Evolutionary conservation across 345 rosid genomes (phyloP).

Genomic region (Erodium maritimum): DNA sequence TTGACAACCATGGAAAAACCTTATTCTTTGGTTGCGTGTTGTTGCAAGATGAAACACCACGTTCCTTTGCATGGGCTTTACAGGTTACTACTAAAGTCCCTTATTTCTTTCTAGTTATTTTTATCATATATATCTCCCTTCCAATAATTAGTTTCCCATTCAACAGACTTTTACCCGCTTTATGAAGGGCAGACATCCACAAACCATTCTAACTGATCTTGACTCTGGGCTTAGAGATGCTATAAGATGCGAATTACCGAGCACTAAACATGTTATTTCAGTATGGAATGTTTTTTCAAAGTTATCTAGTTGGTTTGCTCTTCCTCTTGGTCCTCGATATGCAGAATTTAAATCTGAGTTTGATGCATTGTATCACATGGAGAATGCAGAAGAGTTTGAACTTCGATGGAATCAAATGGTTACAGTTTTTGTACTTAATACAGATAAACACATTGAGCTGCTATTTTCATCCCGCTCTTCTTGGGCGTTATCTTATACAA

Average conservation of each 20-base stretch:
- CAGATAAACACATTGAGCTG: conserved; percentile 66
- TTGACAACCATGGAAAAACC: conserved; percentile 54
- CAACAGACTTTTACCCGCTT: conserved; percentile 76
- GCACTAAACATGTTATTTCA: conserved; percentile 56
- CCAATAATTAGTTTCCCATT: conserved; percentile 22
- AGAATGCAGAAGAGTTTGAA: conserved; percentile 58
- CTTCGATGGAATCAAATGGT: conserved; percentile 62
- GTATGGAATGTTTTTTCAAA: conserved; percentile 62
- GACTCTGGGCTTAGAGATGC: conserved; percentile 76
- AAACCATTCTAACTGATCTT: conserved; percentile 71
- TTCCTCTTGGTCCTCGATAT: conserved; percentile 52
- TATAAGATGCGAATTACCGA: conserved; percentile 62
- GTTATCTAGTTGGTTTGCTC: conserved; percentile 80
- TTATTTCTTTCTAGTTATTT: background rate
- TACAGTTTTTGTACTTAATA: conserved; percentile 61
- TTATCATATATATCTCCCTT: conserved; percentile 18
- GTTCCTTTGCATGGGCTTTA: conserved; percentile 80
- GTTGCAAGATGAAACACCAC: conserved; percentile 65
- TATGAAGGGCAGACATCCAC: conserved; percentile 70
- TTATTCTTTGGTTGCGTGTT: conserved; percentile 68
- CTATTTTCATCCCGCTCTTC: conserved; percentile 52
- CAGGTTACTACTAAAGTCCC: conserved; percentile 55
- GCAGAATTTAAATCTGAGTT: conserved; percentile 64
- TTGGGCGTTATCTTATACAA: conserved; percentile 54
- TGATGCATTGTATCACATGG: conserved; percentile 47